Evolutionary conservation across 164 flowering plant genomes (phyloP).

Genomic region (Santalum album): DNA sequence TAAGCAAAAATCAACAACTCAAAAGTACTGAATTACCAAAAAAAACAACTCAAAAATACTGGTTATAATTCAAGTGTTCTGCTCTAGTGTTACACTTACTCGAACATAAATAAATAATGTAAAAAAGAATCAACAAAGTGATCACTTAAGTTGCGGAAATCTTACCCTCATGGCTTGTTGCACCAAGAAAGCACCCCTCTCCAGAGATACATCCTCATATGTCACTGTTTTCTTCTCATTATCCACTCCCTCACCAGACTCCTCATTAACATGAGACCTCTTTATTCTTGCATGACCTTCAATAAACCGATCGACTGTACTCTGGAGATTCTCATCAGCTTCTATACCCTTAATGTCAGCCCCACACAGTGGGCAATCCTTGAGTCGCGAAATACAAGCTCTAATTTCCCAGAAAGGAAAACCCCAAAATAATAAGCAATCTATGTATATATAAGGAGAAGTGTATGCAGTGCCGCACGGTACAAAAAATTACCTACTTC

Average conservation of each 20-base stretch:
- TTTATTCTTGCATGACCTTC: slow-evolving; percentile 97
- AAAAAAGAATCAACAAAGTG: not conserved
- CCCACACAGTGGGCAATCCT: slow-evolving; percentile 94
- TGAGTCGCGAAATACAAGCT: slow-evolving; percentile 74
- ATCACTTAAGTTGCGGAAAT: no score
- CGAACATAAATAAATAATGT: not conserved
- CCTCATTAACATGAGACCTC: slow-evolving; percentile 39
- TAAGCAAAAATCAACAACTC: not conserved
- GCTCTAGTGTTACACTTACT: no score
- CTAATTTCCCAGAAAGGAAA: slow-evolving; percentile 22
- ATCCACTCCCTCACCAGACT: slow-evolving; percentile 22
- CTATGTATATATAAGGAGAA: no score
- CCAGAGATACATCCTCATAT: slow-evolving; percentile 89
- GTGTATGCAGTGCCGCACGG: not conserved
- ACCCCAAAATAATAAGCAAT: no score
- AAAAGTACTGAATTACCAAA: no score
- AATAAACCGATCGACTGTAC: slow-evolving; percentile 75
- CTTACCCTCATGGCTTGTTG: slow-evolving; percentile 98
- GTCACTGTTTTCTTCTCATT: slow-evolving; percentile 39
- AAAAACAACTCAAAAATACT: not conserved
- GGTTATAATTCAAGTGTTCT: no score
- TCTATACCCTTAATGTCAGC: slow-evolving; percentile 82
- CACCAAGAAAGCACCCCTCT: slow-evolving; percentile 92
- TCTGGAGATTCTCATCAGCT: slow-evolving; percentile 65
- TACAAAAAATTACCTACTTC: no score